Base-by-base conservation (phyloP, 2,329 filamentous ascomycete genomes). In the Claviceps arundinis region DNA sequence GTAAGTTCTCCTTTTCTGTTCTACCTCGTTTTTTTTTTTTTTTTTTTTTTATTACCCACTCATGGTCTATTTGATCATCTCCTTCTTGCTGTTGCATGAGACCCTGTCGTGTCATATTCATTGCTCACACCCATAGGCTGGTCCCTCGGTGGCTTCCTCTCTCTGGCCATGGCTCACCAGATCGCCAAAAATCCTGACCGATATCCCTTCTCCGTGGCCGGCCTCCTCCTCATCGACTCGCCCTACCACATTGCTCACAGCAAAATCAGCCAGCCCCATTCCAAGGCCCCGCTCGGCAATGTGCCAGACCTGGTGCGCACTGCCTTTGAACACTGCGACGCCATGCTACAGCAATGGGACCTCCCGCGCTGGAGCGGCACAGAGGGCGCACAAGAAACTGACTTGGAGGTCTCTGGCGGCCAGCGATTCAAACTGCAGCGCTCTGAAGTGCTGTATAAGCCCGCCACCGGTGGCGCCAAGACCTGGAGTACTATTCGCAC, bases 61-160 rank as follows among this genome's bases (percentile, higher is more conserved):
- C 4, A 34, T 34, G 30, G 30, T 4, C 9, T 34, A 4, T 19
- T 47, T 47, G 37, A 3, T 46, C 17, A 30, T 14, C 19, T 46
- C 17, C 34, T 41, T 14, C 14, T 24, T 19, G 9, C 30, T 34
- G 40, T 22, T 51, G 11, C 13, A 2, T 19, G 26, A 22, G 26
- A 8, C 19, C 24, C 13, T 17, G 4, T 17, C 11, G 16, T 17
- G 8, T 16, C 43, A 3, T 24, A 4, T 17, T 22, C 8, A 13
- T 11, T 43, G 41, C 47, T 50, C 38, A 37, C 30, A 41, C 19
- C 24, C 13, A 13, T 26, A 64, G 62, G 62, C 45, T 65, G 62
- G 62, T 65, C 62, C 24, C 60, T 65, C 22, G 62, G 62, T 7
- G 62, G 62, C 44, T 61, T 50, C 50, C 54, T 65, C 22, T 58